Evolutionary conservation across 805 yeast species (phyloP), one percentile per base, ranked within the genome.

Genomic region (Teunomyces funiuensis): DNA sequence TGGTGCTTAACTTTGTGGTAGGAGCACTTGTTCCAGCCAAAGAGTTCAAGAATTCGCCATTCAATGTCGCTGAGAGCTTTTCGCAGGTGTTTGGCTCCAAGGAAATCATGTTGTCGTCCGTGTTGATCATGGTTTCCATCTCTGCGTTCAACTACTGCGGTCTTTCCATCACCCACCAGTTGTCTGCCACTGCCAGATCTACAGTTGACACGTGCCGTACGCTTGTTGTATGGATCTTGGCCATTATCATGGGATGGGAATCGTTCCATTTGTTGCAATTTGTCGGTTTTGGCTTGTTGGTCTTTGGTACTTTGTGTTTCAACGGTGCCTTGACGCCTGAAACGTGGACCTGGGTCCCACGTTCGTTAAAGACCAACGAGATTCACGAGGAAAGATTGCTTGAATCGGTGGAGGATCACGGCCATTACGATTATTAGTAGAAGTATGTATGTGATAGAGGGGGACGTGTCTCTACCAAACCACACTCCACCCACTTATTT

Each of bases 121-220:
- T 83, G 2, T 64, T 76, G 33, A 84, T 85, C 46, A 84, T 86
- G 91, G 37, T 82, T 2, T 82, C 85, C 6, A 85, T 86, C 46
- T 79, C 88, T 2, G 52, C 74, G 4, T 86, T 86, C 73, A 86
- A 86, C 60, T 82, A 73, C 58, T 80, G 81, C 52, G 95, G 95
- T 2, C 74, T 85, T 28, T 73, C 87, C 6, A 65, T 86, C 28
- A 86, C 95, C 2, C 71, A 76, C 37, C 63, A 65, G 34, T 56
- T 85, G 36, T 80, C 85, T 39, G 93, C 95, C 25, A 85, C 95
- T 1, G 74, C 90, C 2, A 71, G 93, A 54, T 80, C 88, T 16
- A 86, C 93, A 2, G 76, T 86, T 38, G 95, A 86, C 54, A 82
- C 89, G 0, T 82, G 85, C 44, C 72, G 95, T 49, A 85, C 93